Evolutionary conservation across 148 eudicot genomes (phyloP), one percentile per base, ranked within the genome.

Genomic region (Silene latifolia): DNA sequence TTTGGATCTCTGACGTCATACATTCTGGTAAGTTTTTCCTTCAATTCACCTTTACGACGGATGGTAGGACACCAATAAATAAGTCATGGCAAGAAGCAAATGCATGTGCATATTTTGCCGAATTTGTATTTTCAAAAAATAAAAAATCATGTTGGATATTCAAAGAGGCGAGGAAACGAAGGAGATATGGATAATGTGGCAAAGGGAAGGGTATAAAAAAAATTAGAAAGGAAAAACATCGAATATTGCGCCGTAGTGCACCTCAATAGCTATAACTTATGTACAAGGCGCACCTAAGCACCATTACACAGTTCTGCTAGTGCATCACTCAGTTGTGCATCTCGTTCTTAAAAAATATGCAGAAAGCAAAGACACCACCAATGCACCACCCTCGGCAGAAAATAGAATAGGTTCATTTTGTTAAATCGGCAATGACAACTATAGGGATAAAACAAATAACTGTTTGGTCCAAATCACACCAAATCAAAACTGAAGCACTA

Each of bases 1-100:
- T 65, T 65, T 9, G 69, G 69, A 65, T 65, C 69, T 65, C 69
- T 65, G 29, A 65, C 69, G 10, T 65, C 69, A 35, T 65, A 65
- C 69, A 65, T 65, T 25, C 69, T 65, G 23, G 42, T 35, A 7
- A 65, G 69, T 25, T 65, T 65, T 35, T 65, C 69, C 42, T 65
- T 65, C 69, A 65, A 13, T 4, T 65, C 69, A 23, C 69, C 69
- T 65, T 0, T 44, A 65, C 21, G n/a, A 63, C 18, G 8, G 56
- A 51, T 51, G 8, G 60, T 57, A 57, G n/a, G 60, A 57, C 60
- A 17, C 60, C 20, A 57, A 6, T 57, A 57, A 21, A 57, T 57
- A 6, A 57, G 56, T 51, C 15, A 13, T 12, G 4, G 56, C 4
- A 51, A 13, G 56, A 51, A 11, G 5, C 15, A 51, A 51, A 12